phyloP scores from a whole-genome alignment of 805 yeast genomes.

The Candida loeiensis region DNA sequence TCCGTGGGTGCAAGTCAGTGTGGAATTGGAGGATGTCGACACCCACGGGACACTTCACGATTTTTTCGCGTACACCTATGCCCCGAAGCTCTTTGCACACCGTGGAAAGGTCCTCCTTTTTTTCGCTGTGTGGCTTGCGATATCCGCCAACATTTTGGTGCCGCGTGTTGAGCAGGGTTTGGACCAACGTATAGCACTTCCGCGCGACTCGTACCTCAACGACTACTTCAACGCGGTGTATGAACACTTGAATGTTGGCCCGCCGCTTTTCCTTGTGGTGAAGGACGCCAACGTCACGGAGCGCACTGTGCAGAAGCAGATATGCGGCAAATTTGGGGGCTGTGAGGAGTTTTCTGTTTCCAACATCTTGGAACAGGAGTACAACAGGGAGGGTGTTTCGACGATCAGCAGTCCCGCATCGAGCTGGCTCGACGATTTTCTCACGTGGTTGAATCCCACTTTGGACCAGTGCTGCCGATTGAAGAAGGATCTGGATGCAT shows the following conservation, averaged over 20 bases:
- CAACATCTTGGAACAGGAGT: constrained; percentile 81
- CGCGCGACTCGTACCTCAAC: constrained; percentile 75
- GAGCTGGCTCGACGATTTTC: constrained; percentile 89
- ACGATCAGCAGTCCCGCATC: constrained; percentile 80
- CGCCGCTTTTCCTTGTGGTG: constrained; percentile 88
- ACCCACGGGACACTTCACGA: constrained; percentile 9
- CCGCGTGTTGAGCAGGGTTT: constrained; percentile 76
- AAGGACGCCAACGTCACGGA: constrained; percentile 60
- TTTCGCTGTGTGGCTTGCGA: constrained; percentile 61
- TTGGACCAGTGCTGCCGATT: constrained; percentile 82
- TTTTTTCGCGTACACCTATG: constrained; percentile 38
- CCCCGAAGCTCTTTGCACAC: constrained; percentile 54
- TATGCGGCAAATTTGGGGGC: constrained; percentile 86
- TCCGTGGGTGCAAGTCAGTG: constrained; percentile 44
- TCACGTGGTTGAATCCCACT: constrained; percentile 82
- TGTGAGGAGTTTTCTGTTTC: constrained; percentile 77
- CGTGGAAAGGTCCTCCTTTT: constrained; percentile 47
- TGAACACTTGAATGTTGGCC: constrained; percentile 75
- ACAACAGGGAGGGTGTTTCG: constrained; percentile 58
- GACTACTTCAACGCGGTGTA: constrained; percentile 77
- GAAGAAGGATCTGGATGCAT: constrained; percentile 42
- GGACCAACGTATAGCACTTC: constrained; percentile 87
- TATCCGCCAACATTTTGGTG: constrained; percentile 56
- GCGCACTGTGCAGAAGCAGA: constrained; percentile 58
- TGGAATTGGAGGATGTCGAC: constrained; percentile 1